phyloP scores from a whole-genome alignment of 1,284 basidiomycete species.

The Apiotrichum mycotoxinovorans region DNA sequence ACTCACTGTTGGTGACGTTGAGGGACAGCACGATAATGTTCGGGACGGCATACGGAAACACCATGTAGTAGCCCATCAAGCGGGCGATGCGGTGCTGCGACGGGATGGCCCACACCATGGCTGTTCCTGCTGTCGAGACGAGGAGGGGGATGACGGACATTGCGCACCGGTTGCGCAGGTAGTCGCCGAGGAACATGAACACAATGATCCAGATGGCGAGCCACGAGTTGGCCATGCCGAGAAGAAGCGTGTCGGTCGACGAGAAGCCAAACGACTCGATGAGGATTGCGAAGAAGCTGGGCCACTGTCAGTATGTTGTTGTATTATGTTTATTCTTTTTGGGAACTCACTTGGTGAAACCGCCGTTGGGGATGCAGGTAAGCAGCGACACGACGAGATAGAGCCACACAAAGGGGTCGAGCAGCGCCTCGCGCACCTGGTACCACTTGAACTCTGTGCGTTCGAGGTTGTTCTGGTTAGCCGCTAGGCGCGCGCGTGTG shows the following conservation, averaged over 20 bases:
- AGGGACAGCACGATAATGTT: background rate
- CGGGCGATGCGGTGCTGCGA: background rate
- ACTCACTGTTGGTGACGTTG: background rate
- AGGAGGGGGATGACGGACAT: constrained; percentile 10
- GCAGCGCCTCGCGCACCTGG: constrained; percentile 29
- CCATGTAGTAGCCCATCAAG: background rate
- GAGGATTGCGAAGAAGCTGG: constrained; percentile 24
- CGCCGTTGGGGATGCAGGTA: constrained; percentile 14
- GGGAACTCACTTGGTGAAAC: constrained; percentile 3
- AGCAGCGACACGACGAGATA: constrained; percentile 8
- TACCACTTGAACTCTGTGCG: constrained; percentile 24
- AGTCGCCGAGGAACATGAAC: constrained; percentile 19
- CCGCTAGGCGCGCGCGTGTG: constrained; percentile 10
- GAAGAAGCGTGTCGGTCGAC: constrained; percentile 14
- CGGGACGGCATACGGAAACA: background rate
- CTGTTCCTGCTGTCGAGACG: constrained; percentile 11
- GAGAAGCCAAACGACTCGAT: constrained; percentile 21
- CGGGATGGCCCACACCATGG: constrained; percentile 1
- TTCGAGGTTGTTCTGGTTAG: constrained; percentile 34
- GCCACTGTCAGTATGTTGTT: background rate
- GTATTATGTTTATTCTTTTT: no score
- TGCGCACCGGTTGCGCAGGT: constrained; percentile 7
- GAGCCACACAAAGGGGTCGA: constrained; percentile 15
- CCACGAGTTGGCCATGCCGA: constrained; percentile 18
- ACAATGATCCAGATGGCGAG: constrained; percentile 14